A percentile compares a stretch with the other conserved stretches of the same genome.
These are phyloP conservation scores for Fusarium palustre DNA, from an alignment of 2,329 filamentous ascomycete genomes.

Conservation along the genomic window DNA sequence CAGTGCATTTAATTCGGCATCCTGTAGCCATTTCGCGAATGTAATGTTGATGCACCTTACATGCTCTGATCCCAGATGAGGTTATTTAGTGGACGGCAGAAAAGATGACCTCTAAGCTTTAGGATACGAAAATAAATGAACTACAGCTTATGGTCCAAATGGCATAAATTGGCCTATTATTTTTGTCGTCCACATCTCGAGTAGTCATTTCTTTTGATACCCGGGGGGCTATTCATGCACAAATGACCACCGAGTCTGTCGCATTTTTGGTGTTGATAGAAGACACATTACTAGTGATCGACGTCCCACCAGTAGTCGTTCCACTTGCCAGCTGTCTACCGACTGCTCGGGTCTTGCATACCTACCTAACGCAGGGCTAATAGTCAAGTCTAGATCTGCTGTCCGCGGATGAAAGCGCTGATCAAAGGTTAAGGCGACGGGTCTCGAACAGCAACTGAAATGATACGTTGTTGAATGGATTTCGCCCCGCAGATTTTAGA, in stretches of 20 bases:
- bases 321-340: not conserved
- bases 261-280: not conserved
- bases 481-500: no score
- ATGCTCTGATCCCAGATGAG: not conserved
- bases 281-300: not conserved
- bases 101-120: no score
- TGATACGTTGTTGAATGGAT: fast-evolving
- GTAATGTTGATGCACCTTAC: not conserved
- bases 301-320: not conserved
- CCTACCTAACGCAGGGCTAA: not conserved
- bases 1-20: no score
- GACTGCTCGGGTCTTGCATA: not conserved
- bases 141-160: no score
- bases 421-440: not conserved
- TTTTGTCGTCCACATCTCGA: no score
- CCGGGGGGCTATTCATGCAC: not conserved
- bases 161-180: no score
- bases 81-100: no score
- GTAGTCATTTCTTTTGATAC: no score
- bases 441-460: not conserved
- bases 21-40: no score
- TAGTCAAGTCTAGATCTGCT: not conserved
- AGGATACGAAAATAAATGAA: no score
- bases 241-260: fast-evolving
- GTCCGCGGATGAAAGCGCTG: not conserved